These are phyloP conservation scores for Patellaria atrata DNA, from an alignment of 495 filamentous ascomycete genomes.

Conservation along the genomic window DNA sequence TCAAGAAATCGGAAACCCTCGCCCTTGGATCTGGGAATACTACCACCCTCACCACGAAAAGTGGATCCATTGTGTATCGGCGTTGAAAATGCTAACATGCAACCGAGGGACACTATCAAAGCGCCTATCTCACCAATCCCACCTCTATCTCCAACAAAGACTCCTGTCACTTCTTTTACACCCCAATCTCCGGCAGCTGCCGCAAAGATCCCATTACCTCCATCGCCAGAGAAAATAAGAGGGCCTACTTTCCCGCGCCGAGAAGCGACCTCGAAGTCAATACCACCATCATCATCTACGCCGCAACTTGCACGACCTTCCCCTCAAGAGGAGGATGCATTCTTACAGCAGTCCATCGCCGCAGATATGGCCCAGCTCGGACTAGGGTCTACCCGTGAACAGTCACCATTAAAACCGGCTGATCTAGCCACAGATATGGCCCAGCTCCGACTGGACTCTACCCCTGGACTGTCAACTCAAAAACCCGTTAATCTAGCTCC, in stretches of 20 bases:
- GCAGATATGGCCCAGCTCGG: conserved; percentile 21
- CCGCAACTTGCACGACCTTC: conserved; percentile 17
- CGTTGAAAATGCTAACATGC: conserved; percentile 10
- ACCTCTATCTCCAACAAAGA: conserved; percentile 44
- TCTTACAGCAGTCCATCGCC: conserved; percentile 25
- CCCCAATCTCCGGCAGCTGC: conserved; percentile 36
- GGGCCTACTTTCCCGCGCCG: conserved; percentile 1
- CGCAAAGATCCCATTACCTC: conserved; percentile 46
- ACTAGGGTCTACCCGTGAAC: no score
- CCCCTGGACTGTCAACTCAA: not conserved
- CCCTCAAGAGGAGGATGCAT: conserved; percentile 23
- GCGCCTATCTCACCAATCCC: conserved; percentile 26
- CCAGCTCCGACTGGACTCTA: not conserved
- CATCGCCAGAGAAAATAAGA: conserved; percentile 30
- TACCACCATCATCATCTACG: conserved; percentile 13
- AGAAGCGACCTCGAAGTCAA: conserved; percentile 16
- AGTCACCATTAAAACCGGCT: no score
- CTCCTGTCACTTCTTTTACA: conserved; percentile 31
- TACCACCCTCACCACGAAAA: conserved; percentile 19
- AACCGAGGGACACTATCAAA: conserved; percentile 17
- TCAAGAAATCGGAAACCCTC: conserved; percentile 32
- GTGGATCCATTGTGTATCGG: conserved; percentile 7
- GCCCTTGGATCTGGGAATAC: conserved; percentile 11
- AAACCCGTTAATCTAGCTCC: not conserved
- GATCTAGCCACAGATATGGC: conserved; percentile 6